Percentiles rank a stretch among this genome's conserved stretches.
Evolutionary conservation across 2,329 filamentous ascomycete species (phyloP).

Genomic region (Fusarium sp.): DNA sequence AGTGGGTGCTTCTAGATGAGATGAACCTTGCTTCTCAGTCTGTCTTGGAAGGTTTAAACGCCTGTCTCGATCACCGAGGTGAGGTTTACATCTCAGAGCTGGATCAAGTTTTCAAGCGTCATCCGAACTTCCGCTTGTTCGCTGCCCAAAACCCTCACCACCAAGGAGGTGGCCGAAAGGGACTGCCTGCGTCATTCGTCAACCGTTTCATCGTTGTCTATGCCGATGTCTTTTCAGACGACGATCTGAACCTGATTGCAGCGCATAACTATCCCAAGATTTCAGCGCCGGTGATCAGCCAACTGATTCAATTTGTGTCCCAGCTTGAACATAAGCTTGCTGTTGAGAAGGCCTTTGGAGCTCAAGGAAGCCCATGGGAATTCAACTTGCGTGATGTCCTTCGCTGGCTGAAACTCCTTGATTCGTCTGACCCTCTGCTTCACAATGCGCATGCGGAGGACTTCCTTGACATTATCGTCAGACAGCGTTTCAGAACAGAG

Average conservation of each 20-base stretch:
- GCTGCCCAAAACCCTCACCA: slow-evolving; percentile 98
- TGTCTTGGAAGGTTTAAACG: slow-evolving; percentile 94
- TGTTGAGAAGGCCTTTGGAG: slow-evolving; percentile 66
- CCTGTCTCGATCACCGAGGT: slow-evolving; percentile 94
- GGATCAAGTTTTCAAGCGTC: slow-evolving; percentile 91
- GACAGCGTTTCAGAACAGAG: slow-evolving; percentile 84
- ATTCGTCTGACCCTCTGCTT: slow-evolving; percentile 66
- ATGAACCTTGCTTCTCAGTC: slow-evolving; percentile 99
- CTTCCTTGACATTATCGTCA: slow-evolving; percentile 84
- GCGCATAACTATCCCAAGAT: slow-evolving; percentile 78
- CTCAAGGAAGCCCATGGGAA: slow-evolving; percentile 86
- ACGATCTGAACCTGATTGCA: slow-evolving; percentile 86
- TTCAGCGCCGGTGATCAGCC: slow-evolving; percentile 66
- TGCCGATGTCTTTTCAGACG: slow-evolving; percentile 84
- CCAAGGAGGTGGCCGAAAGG: slow-evolving; percentile 94
- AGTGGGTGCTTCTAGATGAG: slow-evolving; percentile 97
- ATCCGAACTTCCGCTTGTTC: slow-evolving; percentile 92
- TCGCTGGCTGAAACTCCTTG: slow-evolving; percentile 80
- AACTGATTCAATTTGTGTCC: slow-evolving; percentile 83
- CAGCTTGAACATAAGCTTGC: slow-evolving; percentile 79
- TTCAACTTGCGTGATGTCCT: slow-evolving; percentile 93
- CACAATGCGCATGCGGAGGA: slow-evolving; percentile 71
- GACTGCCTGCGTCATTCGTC: slow-evolving; percentile 93
- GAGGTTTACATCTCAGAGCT: slow-evolving; percentile 96
- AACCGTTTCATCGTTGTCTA: slow-evolving; percentile 99